Base-by-base conservation (phyloP, 805 yeast genomes). In the Candida maesae region DNA sequence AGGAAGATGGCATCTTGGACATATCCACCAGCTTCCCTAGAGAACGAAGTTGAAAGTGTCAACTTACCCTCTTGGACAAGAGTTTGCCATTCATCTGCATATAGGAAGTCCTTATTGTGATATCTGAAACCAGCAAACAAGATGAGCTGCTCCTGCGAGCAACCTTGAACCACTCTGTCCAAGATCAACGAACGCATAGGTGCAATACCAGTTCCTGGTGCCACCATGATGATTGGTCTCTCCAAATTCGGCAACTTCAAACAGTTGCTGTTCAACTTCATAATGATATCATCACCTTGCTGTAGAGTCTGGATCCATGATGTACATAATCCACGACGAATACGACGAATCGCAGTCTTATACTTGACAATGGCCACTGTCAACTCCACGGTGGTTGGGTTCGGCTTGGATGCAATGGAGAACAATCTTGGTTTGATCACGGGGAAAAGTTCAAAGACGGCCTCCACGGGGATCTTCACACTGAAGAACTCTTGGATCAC, bases 151-250 rank as follows among this genome's bases (percentile, higher is more conserved):
- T 65, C 66, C 2, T 42, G 33, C 1, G 51, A 52, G 3, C 60
- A 52, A 1, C 67, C 53, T 32, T 76, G 76, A 3, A 14, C 6
- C 6, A 44, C 33, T 17, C 51, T 42, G 5, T 40, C 39, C 10
- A n/a, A 28, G 12, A 91, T 71, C 30, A 90, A 55, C 1, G 86
- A 74, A 53, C 87, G 76, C 74, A 91, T 79, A 2, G 99, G 99
- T 0, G 99, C 99, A 10, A 93, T 70, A 2, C 99, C 99, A 0
- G 98, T 95, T 4, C 99, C 99, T 0, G 99, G 95, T 2, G 91
- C 83, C 4, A 91, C 71, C 74, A 91, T 67, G 3, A 93, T 64
- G 19, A 84, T 63, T 0, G 95, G 84, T 3, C 45, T 57, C 4
- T 56, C 37, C 9, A 24, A 46, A 3, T 49, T 21, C 9, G 36